Conservation (phyloP, 192 early-diverging fungal species). For the Mortierella claussenii region DNA sequence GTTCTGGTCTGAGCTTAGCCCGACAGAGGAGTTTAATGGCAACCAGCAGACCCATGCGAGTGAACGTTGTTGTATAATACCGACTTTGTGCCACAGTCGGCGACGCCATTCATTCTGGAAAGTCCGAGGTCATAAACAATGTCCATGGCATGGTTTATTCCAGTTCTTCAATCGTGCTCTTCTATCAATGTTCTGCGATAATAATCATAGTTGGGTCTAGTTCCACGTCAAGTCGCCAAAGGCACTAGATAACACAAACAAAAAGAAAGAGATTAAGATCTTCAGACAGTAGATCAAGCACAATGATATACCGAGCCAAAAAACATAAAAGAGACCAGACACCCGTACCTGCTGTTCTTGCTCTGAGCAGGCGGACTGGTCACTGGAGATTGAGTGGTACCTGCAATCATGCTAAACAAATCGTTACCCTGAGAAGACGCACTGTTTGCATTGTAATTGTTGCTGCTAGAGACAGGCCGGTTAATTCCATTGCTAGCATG, state of each 20-base stretch:
- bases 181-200: too few relatives aligned
- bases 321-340: background rate
- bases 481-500: background rate
- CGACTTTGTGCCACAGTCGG: too few relatives aligned
- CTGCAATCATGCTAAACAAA: slow-evolving; percentile 45
- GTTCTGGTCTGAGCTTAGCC: too few relatives aligned
- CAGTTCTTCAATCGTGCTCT: too few relatives aligned
- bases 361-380: slow-evolving; percentile 11
- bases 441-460: slow-evolving; percentile 22
- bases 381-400: slow-evolving; percentile 12
- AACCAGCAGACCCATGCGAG: too few relatives aligned
- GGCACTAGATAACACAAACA: slow-evolving; percentile 6
- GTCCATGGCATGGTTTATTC: too few relatives aligned
- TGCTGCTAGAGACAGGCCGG: background rate
- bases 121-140: too few relatives aligned
- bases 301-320: too few relatives aligned
- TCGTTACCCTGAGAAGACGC: slow-evolving; percentile 29
- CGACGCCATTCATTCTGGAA: too few relatives aligned
- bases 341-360: slow-evolving; percentile 41
- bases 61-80: too few relatives aligned
- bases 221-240: slow-evolving; percentile 50
- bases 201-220: too few relatives aligned
- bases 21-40: too few relatives aligned
- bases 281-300: background rate
- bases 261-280: background rate